Percentiles rank a stretch among this genome's conserved stretches.
Evolutionary conservation across 2,329 filamentous ascomycete genomes (phyloP).

Genomic region (Pseudogymnoascus sp.): DNA sequence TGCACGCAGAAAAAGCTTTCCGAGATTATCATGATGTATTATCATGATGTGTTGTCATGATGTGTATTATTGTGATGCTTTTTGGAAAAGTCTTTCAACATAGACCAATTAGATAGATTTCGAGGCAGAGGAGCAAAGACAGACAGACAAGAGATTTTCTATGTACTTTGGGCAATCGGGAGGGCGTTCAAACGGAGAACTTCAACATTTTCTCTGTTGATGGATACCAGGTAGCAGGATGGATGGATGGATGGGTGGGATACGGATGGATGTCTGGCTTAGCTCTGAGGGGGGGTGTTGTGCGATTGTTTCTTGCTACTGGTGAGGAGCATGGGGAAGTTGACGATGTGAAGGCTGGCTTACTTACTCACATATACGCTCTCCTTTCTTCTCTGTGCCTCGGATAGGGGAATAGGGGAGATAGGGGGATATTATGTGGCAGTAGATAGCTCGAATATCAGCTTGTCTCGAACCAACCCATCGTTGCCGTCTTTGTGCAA

Average conservation of each 20-base stretch:
- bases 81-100: constrained; percentile 31
- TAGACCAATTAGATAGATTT: constrained; percentile 24
- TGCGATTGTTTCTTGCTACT: not conserved
- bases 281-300: not conserved
- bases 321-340: not conserved
- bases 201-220: constrained; percentile 29
- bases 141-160: constrained; percentile 13
- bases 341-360: not conserved
- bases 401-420: not conserved
- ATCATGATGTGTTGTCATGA: not conserved
- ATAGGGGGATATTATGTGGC: not conserved
- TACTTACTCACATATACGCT: not conserved
- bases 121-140: constrained; percentile 20
- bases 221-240: not conserved
- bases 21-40: not conserved
- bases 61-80: not conserved
- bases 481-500: not conserved
- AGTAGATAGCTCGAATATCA: not conserved
- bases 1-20: not conserved
- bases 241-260: not conserved
- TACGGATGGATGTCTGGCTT: not conserved
- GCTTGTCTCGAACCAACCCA: not conserved
- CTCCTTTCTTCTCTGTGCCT: not conserved
- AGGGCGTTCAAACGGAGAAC: constrained; percentile 28
- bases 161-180: constrained; percentile 22